Percentiles rank a stretch among this genome's conserved stretches.
These are phyloP conservation scores for Vaccinium myrtillus DNA, from an alignment of 148 eudicot species.

Conservation along the genomic window DNA sequence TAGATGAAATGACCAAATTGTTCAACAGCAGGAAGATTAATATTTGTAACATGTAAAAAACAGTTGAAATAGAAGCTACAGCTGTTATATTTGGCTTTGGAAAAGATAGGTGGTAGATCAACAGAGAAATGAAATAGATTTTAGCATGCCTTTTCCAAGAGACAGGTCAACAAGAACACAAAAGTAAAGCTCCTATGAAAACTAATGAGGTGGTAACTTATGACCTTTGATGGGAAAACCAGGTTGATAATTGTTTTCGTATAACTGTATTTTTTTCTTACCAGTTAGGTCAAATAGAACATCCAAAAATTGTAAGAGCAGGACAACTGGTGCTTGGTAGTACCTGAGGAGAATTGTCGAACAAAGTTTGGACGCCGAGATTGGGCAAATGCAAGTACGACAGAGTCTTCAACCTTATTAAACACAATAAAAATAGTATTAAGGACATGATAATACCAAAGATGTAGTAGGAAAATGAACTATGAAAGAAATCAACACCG, in stretches of 20 bases:
- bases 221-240: not conserved
- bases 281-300: not conserved
- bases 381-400: conserved; percentile 74
- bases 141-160: not conserved
- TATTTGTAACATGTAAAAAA: not conserved
- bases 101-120: not conserved
- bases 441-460: conserved; percentile 19
- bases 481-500: not conserved
- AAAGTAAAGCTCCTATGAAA: not conserved
- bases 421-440: conserved; percentile 7
- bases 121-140: not conserved
- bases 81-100: not conserved
- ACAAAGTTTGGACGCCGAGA: conserved; percentile 67
- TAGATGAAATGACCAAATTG: not conserved
- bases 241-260: not conserved
- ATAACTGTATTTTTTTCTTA: not conserved
- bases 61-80: not conserved
- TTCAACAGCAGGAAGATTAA: not conserved
- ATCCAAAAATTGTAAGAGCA: not conserved
- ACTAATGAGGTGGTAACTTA: not conserved
- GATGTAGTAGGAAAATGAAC: not conserved
- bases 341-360: conserved; percentile 53
- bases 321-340: conserved; percentile 20
- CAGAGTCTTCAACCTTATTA: conserved; percentile 92
- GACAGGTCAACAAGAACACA: conserved; percentile 8